Evolutionary conservation across 495 filamentous ascomycete genomes (phyloP).

Genomic region (Hyphodiscus hymeniophilus): DNA sequence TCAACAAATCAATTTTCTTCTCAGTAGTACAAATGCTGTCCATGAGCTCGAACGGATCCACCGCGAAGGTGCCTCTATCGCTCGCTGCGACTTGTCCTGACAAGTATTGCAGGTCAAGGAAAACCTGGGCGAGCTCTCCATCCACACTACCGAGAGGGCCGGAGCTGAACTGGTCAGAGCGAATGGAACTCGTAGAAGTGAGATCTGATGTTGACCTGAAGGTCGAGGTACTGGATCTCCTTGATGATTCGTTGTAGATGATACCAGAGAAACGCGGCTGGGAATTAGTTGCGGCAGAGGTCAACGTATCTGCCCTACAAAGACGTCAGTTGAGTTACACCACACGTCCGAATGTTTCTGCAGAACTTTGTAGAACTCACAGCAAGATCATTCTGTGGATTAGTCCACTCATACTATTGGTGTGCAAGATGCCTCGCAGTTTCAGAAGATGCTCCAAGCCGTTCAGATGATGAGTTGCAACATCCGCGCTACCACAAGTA

Average conservation of each 20-base stretch:
- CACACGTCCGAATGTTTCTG: background rate
- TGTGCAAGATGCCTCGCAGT: background rate
- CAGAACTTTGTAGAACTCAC: background rate
- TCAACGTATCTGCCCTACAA: background rate
- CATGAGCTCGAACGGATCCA: too few relatives aligned
- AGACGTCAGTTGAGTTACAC: background rate
- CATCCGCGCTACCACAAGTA: background rate
- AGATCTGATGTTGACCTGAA: too few relatives aligned
- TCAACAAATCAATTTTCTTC: too few relatives aligned
- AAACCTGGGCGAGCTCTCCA: too few relatives aligned
- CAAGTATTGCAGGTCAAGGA: too few relatives aligned
- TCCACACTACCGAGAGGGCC: too few relatives aligned
- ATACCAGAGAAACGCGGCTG: background rate
- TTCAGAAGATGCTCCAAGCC: background rate
- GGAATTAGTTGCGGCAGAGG: background rate
- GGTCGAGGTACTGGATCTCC: too few relatives aligned
- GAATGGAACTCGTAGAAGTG: too few relatives aligned
- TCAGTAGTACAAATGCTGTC: too few relatives aligned
- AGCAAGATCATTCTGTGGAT: background rate
- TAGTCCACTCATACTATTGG: background rate
- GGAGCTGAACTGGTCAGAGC: too few relatives aligned
- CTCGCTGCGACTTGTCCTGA: too few relatives aligned
- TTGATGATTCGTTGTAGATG: background rate
- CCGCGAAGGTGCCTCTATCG: too few relatives aligned
- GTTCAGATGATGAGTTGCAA: background rate